phyloP scores from a whole-genome alignment of 208 protist genomes.

The Acanthamoeba pearcei region DNA sequence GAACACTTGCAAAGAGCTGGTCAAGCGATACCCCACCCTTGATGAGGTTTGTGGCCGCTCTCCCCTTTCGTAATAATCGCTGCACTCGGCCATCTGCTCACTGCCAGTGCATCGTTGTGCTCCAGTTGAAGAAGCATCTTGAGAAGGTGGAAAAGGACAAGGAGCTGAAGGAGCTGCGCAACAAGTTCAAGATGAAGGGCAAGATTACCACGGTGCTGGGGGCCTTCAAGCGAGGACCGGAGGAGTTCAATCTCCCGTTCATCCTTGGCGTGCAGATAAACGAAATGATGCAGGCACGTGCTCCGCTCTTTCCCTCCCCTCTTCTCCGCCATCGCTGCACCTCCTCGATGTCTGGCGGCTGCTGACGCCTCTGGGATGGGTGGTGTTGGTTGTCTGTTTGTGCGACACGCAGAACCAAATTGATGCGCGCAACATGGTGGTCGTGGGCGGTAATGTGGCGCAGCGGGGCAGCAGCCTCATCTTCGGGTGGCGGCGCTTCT shows the following conservation, averaged over 20 bases:
- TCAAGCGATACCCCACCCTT: constrained; percentile 37
- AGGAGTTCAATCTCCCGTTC: constrained; percentile 37
- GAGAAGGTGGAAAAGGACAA: constrained; percentile 58
- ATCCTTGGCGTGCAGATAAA: constrained; percentile 68
- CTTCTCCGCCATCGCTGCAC: not conserved
- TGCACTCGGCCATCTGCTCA: not conserved
- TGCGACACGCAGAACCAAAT: constrained; percentile 18
- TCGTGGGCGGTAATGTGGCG: constrained; percentile 1
- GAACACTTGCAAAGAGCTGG: constrained; percentile 41
- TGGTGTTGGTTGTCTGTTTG: not conserved
- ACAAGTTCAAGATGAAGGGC: constrained; percentile 68
- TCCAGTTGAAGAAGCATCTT: constrained; percentile 68
- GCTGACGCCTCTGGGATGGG: not conserved
- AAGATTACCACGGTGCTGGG: constrained; percentile 23
- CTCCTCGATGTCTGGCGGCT: not conserved
- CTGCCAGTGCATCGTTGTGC: not conserved
- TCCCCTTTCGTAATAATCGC: not conserved
- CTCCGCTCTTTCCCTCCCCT: not conserved
- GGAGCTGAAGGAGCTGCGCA: constrained; percentile 9
- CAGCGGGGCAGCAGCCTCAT: constrained; percentile 30
- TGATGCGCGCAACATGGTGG: not conserved
- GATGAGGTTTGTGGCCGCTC: not conserved
- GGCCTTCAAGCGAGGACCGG: not conserved
- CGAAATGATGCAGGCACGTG: constrained; percentile 7
- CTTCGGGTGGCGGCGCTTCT: constrained; percentile 3